Evolutionary conservation across 495 filamentous ascomycete species (phyloP), one percentile per base, ranked within the genome.

Genomic region (Penicillium malachiteum): DNA sequence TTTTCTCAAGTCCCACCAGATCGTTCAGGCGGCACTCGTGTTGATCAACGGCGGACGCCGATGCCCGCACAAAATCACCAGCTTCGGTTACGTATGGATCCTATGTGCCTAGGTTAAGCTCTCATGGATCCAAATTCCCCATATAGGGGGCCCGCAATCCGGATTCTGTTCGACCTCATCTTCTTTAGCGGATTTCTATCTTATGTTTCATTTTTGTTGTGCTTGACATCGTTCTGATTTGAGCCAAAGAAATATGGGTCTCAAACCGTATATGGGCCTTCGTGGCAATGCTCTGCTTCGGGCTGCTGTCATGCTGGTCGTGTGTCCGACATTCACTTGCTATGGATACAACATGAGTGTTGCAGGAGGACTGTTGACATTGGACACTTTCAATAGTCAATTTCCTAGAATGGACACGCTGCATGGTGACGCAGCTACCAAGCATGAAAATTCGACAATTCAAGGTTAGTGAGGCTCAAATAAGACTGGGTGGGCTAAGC

Each of bases 261-360:
- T 37, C 10, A 51, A 52, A 52, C 53, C 48, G 41, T 57, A 51
- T 47, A 44, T 63, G 52, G 60, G 60, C 49, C 51, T 63, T 12
- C 42, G 60, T 38, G 60, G 60, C 39, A 48, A 53, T 53, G 42
- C 52, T 16, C 60, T 63, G 16, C 57, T 59, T 37, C 21, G 54
- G 21, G 60, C 60, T 14, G 57, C 60, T 33, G 57, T 63, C 5
- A 32, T 47, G 44, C 52, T 63, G 11, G 60, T 63, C 42, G 60
- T 73, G 26, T 58, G 58, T 13, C 71, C 71, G 49, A 66, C 65
- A 30, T 76, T 72, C 59, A 68, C 71, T 32, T 59, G 74, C 12
- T 76, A 76, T 60, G 74, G 76, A 16, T 78, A 75, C 61, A 74
- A 77, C 52, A 64, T 75, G 40, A 69, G 72, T 33, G 70, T 68